A percentile compares a stretch with the other conserved stretches of the same genome.
Conservation (phyloP, 2,329 filamentous ascomycete genomes). For the Phoma sp. region DNA sequence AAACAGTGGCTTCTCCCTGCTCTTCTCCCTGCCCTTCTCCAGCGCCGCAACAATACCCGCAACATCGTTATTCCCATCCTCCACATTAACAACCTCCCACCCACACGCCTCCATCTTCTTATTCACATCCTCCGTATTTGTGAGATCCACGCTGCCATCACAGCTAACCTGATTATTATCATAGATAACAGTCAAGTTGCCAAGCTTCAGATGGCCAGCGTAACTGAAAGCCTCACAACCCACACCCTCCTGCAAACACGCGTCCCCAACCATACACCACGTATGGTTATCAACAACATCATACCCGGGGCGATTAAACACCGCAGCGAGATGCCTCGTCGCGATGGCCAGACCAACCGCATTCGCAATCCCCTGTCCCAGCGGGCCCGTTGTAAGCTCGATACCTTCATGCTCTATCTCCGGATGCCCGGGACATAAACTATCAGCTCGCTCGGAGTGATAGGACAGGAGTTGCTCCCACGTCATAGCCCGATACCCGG, state of each 20-base stretch:
- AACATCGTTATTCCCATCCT: constrained; percentile 61
- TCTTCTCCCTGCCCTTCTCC: constrained; percentile 52
- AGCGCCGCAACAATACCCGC: constrained; percentile 56
- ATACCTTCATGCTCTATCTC: constrained; percentile 66
- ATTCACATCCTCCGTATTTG: constrained; percentile 64
- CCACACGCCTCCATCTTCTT: constrained; percentile 64
- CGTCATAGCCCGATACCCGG: constrained; percentile 63
- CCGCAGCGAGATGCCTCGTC: constrained; percentile 61
- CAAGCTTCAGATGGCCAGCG: constrained; percentile 62
- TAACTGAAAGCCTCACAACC: constrained; percentile 63
- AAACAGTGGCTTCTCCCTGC: constrained; percentile 59
- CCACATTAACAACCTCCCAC: constrained; percentile 62
- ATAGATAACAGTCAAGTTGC: constrained; percentile 64
- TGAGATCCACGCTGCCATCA: constrained; percentile 62
- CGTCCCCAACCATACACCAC: constrained; percentile 65
- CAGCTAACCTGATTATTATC: constrained; percentile 68
- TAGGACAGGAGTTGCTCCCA: constrained; percentile 65
- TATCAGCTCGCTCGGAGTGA: constrained; percentile 56
- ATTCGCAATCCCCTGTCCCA: constrained; percentile 67
- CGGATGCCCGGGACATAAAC: constrained; percentile 62
- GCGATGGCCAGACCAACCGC: constrained; percentile 66
- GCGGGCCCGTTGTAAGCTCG: constrained; percentile 66
- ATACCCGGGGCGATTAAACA: constrained; percentile 58
- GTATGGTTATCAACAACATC: constrained; percentile 60
- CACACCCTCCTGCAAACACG: constrained; percentile 65